Percentiles rank a stretch among this genome's conserved stretches.
These are phyloP conservation scores for Athelia sp. DNA, from an alignment of 1,284 basidiomycete species.

Conservation along the genomic window DNA sequence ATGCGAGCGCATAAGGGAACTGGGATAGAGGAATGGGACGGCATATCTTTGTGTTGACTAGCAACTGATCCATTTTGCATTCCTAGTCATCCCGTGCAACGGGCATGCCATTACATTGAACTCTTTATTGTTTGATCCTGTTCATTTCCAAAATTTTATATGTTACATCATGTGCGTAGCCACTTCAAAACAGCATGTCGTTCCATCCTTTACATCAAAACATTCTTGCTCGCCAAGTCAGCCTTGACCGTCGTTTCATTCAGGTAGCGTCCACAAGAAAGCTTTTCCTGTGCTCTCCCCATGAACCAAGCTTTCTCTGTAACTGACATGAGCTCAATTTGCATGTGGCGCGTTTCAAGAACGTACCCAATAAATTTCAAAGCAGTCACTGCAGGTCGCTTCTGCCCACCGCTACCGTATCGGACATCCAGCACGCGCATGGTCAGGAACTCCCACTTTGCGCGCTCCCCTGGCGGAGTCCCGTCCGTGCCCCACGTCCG, in stretches of 20 bases:
- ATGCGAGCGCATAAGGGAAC: too few relatives aligned
- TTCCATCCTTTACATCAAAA: too few relatives aligned
- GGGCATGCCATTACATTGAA: too few relatives aligned
- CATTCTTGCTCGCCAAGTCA: too few relatives aligned
- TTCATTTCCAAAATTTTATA: too few relatives aligned
- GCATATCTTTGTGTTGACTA: too few relatives aligned
- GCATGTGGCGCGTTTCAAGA: conserved; percentile 1
- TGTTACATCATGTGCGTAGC: too few relatives aligned
- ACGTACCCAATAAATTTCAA: conserved; percentile 64
- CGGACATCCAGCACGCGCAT: conserved; percentile 56
- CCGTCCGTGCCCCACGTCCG: conserved; percentile 73
- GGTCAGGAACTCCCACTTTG: conserved; percentile 68
- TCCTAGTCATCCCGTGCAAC: too few relatives aligned
- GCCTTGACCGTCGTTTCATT: conserved; percentile 25
- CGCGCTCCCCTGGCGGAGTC: conserved; percentile 56
- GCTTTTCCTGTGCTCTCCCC: conserved; percentile 64
- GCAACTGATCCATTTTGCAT: too few relatives aligned
- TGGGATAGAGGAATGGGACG: too few relatives aligned
- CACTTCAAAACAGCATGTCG: too few relatives aligned
- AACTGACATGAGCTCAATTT: conserved; percentile 4
- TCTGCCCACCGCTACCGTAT: conserved; percentile 23
- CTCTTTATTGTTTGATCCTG: too few relatives aligned
- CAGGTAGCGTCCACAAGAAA: conserved; percentile 59
- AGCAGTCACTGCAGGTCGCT: conserved; percentile 50
- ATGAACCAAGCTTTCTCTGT: conserved; percentile 58